These are phyloP conservation scores for Xylariaceae sp. DNA, from an alignment of 2,329 filamentous ascomycete genomes.

Conservation along the genomic window DNA sequence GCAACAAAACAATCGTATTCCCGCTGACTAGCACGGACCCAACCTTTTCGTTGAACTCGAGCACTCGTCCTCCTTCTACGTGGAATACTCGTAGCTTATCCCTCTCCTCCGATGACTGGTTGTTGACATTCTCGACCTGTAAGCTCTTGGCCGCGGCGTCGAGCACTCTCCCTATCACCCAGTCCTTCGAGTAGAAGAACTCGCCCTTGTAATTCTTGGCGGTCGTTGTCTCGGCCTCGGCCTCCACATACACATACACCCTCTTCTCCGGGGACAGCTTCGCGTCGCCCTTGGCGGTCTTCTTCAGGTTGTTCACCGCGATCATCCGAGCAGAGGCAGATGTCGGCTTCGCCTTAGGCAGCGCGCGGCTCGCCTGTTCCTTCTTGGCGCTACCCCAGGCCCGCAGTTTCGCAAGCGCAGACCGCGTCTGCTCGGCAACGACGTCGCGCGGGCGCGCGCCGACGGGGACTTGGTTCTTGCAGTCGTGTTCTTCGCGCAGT, in stretches of 20 bases:
- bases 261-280: conserved; percentile 82
- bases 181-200: conserved; percentile 82
- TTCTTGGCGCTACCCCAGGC: conserved; percentile 82
- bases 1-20: conserved; percentile 86
- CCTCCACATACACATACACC: conserved; percentile 90
- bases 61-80: conserved; percentile 82
- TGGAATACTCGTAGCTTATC: conserved; percentile 88
- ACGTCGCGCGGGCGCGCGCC: conserved; percentile 54
- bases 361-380: conserved; percentile 61
- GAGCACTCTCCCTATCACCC: conserved; percentile 85
- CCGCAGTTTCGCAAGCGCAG: conserved; percentile 77
- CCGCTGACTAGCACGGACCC: conserved; percentile 76
- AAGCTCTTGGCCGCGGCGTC: conserved; percentile 78
- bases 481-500: conserved; percentile 81
- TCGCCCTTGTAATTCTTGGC: conserved; percentile 82
- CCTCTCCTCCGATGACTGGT: conserved; percentile 75
- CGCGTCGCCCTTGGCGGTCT: conserved; percentile 86
- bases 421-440: conserved; percentile 67
- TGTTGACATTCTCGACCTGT: conserved; percentile 85
- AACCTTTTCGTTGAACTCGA: conserved; percentile 89
- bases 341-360: conserved; percentile 68
- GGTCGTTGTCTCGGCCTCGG: conserved; percentile 82
- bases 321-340: conserved; percentile 68
- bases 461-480: conserved; percentile 71
- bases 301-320: conserved; percentile 80